Base-by-base conservation (phyloP, 305 asterid genomes). In the Salvia sclarea region DNA sequence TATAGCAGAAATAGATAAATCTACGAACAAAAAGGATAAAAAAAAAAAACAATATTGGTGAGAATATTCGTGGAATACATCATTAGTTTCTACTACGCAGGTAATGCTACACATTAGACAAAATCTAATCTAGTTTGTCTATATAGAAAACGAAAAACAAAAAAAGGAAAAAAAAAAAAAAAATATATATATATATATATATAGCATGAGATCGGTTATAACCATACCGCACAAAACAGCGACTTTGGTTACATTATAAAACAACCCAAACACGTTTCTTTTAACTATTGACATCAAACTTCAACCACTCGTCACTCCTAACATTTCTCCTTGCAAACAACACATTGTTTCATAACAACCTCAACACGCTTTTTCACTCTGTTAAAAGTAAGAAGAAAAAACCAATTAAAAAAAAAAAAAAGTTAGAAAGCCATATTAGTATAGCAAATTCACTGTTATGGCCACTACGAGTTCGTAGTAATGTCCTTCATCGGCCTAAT, bases 401-500 rank as follows among this genome's bases (percentile, higher is more conserved):
- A 31, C n/a, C n/a, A n/a, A n/a, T n/a, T n/a, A n/a, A 21, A 14
- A 24, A 6, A 5, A 18, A 63, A 43, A 71, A 6, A 48, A 30
- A 14, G 64, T 28, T 16, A 61, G 22, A 38, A 24, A 43, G 48
- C 57, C 21, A 12, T 22, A 3, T 10, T 44, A 31, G 33, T 50
- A 28, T 37, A 35, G 41, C 73, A 66, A 43, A 45, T 30, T 31
- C 52, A 56, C 56, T 24, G 14, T 13, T 28, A 48, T 6, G 35
- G 38, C 49, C 16, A 9, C 75, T 43, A 70, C 17, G 71, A 75
- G 47, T 68, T 69, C 3, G 67, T 48, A 25, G 50, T 66, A 9
- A 75, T 38, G 68, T 71, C 80, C 73, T 61, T 83, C 69, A 58
- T 45, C 31, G 79, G 76, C 44, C 61, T 70, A 47, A 49, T 35